Evolutionary conservation across 768 basidiomycete genomes (phyloP).

Genomic region (Calocybe gangraenosa): DNA sequence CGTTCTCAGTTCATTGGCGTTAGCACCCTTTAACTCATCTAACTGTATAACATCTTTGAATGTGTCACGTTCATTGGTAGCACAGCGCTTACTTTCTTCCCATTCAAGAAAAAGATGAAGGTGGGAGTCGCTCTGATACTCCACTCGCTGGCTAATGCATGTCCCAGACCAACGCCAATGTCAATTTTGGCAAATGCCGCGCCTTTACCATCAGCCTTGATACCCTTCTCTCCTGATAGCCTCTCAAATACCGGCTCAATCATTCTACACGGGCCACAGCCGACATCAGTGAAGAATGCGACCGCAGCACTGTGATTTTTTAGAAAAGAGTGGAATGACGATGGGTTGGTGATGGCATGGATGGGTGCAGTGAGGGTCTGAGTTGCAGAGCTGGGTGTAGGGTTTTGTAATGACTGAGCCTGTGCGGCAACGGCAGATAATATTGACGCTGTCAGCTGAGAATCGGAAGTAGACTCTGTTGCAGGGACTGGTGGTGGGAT

Average conservation of each 20-base stretch:
- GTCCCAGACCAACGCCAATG: constrained; percentile 63
- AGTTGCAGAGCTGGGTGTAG: constrained; percentile 27
- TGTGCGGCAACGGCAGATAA: constrained; percentile 55
- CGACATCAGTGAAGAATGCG: constrained; percentile 75
- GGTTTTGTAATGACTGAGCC: constrained; percentile 24
- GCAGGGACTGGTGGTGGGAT: constrained; percentile 24
- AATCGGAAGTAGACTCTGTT: constrained; percentile 34
- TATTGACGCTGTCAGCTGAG: constrained; percentile 48
- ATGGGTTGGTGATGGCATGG: constrained; percentile 68
- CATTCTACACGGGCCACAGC: constrained; percentile 76
- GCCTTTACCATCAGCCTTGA: constrained; percentile 33
- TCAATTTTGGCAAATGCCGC: constrained; percentile 86
- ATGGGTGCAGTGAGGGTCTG: constrained; percentile 57
- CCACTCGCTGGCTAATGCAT: constrained; percentile 56
- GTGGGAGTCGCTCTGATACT: constrained; percentile 79
- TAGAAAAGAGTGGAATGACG: constrained; percentile 68
- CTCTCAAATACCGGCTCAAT: constrained; percentile 83
- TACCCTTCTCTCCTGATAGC: constrained; percentile 61
- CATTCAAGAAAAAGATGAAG: constrained; percentile 83
- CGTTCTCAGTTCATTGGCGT: constrained; percentile 62
- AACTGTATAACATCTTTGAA: constrained; percentile 33
- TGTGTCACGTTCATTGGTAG: neutral
- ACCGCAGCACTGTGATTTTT: constrained; percentile 65
- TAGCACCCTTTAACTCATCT: constrained; percentile 68
- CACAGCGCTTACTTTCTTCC: constrained; percentile 49